Conservation (phyloP, 1,139 yeast species). For the Suhomyces anneliseae region DNA sequence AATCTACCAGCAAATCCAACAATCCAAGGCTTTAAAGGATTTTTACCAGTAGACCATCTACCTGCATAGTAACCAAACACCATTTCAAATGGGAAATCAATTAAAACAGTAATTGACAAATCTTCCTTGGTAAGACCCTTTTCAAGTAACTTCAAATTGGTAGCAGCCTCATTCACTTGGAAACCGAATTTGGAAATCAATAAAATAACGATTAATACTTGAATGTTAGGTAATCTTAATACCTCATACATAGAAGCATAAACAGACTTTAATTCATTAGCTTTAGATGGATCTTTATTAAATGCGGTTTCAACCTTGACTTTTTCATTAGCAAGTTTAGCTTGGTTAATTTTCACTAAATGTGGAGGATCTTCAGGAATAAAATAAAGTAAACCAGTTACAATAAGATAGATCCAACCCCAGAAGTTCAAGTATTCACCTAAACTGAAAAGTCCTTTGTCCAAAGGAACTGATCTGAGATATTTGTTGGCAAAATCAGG, state of each 20-base stretch:
- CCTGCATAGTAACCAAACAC: slow-evolving; percentile 95
- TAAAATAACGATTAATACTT: slow-evolving; percentile 70
- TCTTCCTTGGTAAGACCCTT: slow-evolving; percentile 93
- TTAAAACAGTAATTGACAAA: slow-evolving; percentile 84
- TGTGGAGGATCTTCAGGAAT: slow-evolving; percentile 70
- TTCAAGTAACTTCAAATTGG: slow-evolving; percentile 87
- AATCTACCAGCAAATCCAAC: slow-evolving; percentile 86
- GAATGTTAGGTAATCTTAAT: slow-evolving; percentile 72
- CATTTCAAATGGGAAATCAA: slow-evolving; percentile 95
- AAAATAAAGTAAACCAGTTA: slow-evolving; percentile 61
- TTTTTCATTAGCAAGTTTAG: slow-evolving; percentile 37
- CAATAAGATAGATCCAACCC: slow-evolving; percentile 69
- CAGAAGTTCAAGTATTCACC: slow-evolving; percentile 76
- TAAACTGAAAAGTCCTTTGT: slow-evolving; percentile 67
- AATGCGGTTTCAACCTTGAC: slow-evolving; percentile 25
- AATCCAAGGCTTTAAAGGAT: slow-evolving; percentile 84
- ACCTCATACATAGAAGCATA: slow-evolving; percentile 78
- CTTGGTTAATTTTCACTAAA: slow-evolving; percentile 41
- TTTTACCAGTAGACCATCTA: slow-evolving; percentile 80
- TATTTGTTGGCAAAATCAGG: slow-evolving; percentile 91
- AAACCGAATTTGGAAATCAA: slow-evolving; percentile 86
- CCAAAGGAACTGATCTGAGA: slow-evolving; percentile 58
- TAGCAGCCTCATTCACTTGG: slow-evolving; percentile 94
- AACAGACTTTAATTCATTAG: slow-evolving; percentile 45
- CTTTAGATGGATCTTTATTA: slow-evolving; percentile 27